phyloP scores from a whole-genome alignment of 192 early-diverging fungal species.

The Spizellomyces sp. region DNA sequence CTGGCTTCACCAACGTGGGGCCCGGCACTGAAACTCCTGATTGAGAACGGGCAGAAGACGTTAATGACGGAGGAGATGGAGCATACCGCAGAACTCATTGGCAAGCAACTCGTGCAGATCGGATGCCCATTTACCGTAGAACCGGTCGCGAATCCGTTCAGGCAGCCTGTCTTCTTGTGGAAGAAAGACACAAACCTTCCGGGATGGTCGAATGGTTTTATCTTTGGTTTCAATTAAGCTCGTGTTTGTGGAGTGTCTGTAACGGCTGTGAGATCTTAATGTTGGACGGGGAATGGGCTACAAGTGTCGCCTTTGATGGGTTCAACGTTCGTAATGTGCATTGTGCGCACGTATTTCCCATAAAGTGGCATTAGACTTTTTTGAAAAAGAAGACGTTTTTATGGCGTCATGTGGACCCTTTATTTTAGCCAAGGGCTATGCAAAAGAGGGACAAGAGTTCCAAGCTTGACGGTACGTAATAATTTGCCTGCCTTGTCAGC shows the following conservation, averaged over 20 bases:
- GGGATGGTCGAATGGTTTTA: conserved; percentile 55
- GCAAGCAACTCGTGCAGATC: conserved; percentile 35
- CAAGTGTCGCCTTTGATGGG: no score
- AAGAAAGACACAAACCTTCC: conserved; percentile 56
- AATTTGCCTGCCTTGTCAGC: no score
- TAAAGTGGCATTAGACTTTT: no score
- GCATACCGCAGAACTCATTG: conserved; percentile 36
- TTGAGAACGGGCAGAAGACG: conserved; percentile 36
- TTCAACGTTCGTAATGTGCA: background rate
- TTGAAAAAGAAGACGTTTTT: no score
- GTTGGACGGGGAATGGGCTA: no score
- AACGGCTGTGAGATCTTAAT: no score
- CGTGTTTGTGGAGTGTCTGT: no score
- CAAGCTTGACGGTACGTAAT: no score
- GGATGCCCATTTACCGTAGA: conserved; percentile 30
- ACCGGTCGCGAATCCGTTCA: conserved; percentile 48
- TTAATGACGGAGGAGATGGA: conserved; percentile 54
- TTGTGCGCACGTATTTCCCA: no score
- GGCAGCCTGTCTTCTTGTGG: conserved; percentile 53
- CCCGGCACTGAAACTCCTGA: conserved; percentile 42
- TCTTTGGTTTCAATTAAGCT: conserved; percentile 39
- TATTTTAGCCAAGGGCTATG: no score
- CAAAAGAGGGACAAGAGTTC: no score
- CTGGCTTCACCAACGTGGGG: conserved; percentile 42
- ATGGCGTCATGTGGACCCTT: no score